Evolutionary conservation across 164 flowering plant species (phyloP), one percentile per base, ranked within the genome.

Genomic region (Aristolochia fimbriata): DNA sequence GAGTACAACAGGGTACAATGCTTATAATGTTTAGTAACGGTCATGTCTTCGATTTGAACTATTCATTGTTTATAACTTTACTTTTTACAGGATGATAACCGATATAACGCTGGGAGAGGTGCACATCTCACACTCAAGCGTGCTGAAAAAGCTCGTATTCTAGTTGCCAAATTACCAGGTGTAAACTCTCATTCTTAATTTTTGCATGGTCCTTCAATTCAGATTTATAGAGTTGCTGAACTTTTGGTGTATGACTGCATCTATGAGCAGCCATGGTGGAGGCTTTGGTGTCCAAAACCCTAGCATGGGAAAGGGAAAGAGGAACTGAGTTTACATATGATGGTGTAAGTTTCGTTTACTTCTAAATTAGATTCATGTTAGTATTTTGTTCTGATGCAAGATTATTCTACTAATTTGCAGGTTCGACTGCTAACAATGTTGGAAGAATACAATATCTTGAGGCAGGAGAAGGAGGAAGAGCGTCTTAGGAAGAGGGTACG

Each of bases 381-480:
- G 7, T 6, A 11, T 59, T 47, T 12, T 15, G 15, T 59, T 10
- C 16, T 17, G 12, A 6, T 0, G 10, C 16, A 47, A 30, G 27
- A 22, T 52, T 52, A 16, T 11, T 57, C 27, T 6, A 23, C 15
- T 19, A 31, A 16, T 22, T 13, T 69, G 5, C 72, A 92, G 98
- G 66, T 80, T 54, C 83, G 78, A 37, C 83, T 92, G 52, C 82
- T 92, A 56, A 71, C 90, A 23, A 87, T 89, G 96, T 85, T 92
- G 59, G 91, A 92, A 71, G 96, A 83, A 47, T 90, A 89, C 50
- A 81, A 62, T 22, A 71, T 81, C 37, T 54, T 83, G 65, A 70
- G 88, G 45, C 75, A 87, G 70, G 98, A 89, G 73, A 92, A 84
- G 70, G 98, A 92, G 67, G 78, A 82, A 72, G 89, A 85, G 65